These are phyloP conservation scores for Begonia masoniana DNA, from an alignment of 306 rosid species.

Conservation along the genomic window DNA sequence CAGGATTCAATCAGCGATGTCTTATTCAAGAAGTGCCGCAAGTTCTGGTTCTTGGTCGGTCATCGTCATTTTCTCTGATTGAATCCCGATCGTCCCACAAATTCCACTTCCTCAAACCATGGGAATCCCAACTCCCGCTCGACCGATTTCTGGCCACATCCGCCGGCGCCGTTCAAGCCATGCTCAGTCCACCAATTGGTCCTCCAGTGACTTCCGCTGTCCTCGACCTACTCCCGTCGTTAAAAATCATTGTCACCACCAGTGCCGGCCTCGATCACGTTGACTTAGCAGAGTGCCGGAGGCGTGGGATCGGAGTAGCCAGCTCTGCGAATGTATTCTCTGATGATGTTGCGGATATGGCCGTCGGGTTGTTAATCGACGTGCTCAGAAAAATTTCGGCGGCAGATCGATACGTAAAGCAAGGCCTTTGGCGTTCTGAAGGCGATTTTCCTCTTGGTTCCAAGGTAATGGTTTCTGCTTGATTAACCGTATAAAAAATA, in stretches of 20 bases:
- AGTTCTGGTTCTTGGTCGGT: constrained; percentile 10
- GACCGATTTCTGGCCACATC: constrained; percentile 9
- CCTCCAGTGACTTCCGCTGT: constrained; percentile 5
- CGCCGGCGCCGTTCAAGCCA: constrained; percentile 10
- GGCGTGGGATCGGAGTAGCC: constrained; percentile 18
- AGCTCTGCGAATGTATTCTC: constrained; percentile 20
- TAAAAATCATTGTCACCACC: constrained; percentile 12
- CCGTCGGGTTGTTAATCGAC: constrained; percentile 35
- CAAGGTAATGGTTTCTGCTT: constrained; percentile 18
- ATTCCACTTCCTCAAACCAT: constrained; percentile 15
- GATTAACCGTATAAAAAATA: too few relatives aligned
- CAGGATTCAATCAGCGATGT: too few relatives aligned
- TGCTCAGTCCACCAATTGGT: not conserved
- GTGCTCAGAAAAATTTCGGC: constrained; percentile 26
- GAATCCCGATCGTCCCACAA: constrained; percentile 16
- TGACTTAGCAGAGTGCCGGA: constrained; percentile 10
- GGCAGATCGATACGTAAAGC: constrained; percentile 17
- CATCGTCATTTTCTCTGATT: not conserved
- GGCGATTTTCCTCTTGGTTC: constrained; percentile 20
- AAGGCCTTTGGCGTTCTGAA: constrained; percentile 3
- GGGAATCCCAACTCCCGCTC: constrained; percentile 13
- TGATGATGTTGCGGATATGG: constrained; percentile 40
- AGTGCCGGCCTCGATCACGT: constrained; percentile 21
- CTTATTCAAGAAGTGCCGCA: not conserved
- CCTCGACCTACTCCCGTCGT: constrained; percentile 17